Conservation (phyloP, 805 yeast species). For the Metschnikowia anglica region DNA sequence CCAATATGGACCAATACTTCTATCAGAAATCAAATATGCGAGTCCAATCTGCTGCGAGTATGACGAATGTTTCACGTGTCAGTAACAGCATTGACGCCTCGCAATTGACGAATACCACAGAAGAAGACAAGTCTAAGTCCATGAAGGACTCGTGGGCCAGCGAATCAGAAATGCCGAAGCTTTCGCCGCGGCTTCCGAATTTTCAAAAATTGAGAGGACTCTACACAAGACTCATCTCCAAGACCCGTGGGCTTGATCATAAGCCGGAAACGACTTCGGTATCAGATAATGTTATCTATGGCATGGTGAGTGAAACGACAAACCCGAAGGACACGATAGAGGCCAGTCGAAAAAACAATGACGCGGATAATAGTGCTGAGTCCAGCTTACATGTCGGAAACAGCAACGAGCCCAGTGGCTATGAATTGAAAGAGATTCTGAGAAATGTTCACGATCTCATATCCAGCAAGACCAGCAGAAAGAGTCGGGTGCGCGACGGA, state of each 20-base stretch:
- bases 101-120: background rate
- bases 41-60: background rate
- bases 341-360: background rate
- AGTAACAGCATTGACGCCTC: slow-evolving; percentile 4
- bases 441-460: slow-evolving; percentile 31
- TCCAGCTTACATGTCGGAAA: background rate
- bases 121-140: background rate
- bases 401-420: slow-evolving; percentile 1
- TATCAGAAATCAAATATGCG: background rate
- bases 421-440: slow-evolving; percentile 28
- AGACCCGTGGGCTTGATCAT: background rate
- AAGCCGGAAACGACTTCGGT: background rate
- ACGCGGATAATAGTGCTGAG: slow-evolving; percentile 5
- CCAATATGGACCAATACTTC: slow-evolving; percentile 19
- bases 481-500: slow-evolving; percentile 4
- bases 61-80: background rate
- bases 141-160: slow-evolving; percentile 3
- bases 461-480: background rate
- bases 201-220: slow-evolving; percentile 1
- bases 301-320: slow-evolving; percentile 24
- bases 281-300: slow-evolving; percentile 22
- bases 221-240: slow-evolving; percentile 2
- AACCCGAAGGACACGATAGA: background rate
- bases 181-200: background rate
- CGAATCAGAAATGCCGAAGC: background rate